Percentiles rank a stretch among this genome's conserved stretches.
These are phyloP conservation scores for Termitomyces titanicus DNA, from an alignment of 768 basidiomycete genomes.

Conservation along the genomic window DNA sequence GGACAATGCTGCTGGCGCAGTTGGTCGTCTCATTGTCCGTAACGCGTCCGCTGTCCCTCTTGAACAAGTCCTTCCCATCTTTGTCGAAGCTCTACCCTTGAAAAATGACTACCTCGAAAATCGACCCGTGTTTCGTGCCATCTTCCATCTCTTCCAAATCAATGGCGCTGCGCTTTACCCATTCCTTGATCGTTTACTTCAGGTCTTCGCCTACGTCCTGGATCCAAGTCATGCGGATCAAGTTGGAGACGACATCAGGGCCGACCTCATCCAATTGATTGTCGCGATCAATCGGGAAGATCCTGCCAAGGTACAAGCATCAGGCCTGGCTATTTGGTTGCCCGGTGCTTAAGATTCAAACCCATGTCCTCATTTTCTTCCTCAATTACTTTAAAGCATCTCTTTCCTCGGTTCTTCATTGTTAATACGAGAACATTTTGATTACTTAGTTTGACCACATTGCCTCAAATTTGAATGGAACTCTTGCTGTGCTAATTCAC, in stretches of 20 bases:
- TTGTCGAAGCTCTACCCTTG: constrained; percentile 80
- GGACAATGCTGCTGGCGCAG: constrained; percentile 96
- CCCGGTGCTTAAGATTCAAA: constrained; percentile 32
- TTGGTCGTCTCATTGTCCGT: constrained; percentile 81
- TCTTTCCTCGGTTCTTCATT: constrained; percentile 5
- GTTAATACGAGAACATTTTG: constrained; percentile 19
- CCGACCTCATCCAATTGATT: constrained; percentile 72
- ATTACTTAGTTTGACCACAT: constrained; percentile 12
- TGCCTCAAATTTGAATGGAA: constrained; percentile 8
- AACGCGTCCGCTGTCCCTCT: constrained; percentile 80
- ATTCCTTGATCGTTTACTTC: constrained; percentile 75
- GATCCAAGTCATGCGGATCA: constrained; percentile 74
- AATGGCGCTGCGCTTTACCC: constrained; percentile 67
- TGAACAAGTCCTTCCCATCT: constrained; percentile 84
- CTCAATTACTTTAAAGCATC: constrained; percentile 11
- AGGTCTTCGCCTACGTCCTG: constrained; percentile 78
- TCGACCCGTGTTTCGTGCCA: constrained; percentile 79
- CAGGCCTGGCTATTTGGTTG: constrained; percentile 62
- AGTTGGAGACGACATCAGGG: constrained; percentile 74
- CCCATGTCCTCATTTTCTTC: constrained; percentile 14
- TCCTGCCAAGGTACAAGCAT: constrained; percentile 76
- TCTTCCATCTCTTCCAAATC: constrained; percentile 85
- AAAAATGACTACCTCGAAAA: constrained; percentile 90
- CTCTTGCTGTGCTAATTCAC: too few relatives aligned
- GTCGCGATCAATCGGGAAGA: constrained; percentile 68